These are phyloP conservation scores for Claviceps monticola DNA, from an alignment of 2,329 filamentous ascomycete species.

Conservation along the genomic window DNA sequence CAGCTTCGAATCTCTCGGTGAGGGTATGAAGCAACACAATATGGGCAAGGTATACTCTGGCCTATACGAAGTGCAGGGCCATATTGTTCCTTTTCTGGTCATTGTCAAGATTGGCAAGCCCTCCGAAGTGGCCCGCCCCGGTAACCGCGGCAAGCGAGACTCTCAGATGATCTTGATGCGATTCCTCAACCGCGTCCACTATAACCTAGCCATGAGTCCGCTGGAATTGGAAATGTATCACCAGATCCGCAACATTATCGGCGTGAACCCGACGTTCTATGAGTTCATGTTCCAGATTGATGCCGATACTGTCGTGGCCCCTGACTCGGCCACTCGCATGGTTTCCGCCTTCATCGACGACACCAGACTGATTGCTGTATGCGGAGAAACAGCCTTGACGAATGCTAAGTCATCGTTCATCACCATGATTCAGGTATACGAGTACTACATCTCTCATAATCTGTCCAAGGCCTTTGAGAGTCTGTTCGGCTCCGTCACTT, in stretches of 20 bases:
- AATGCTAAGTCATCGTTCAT: constrained; percentile 89
- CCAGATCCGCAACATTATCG: constrained; percentile 96
- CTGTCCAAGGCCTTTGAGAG: constrained; percentile 93
- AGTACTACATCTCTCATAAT: constrained; percentile 99
- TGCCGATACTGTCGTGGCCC: constrained; percentile 86
- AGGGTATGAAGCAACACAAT: constrained; percentile 95
- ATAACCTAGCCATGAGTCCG: constrained; percentile 91
- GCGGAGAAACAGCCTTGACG: constrained; percentile 84
- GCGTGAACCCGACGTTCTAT: constrained; percentile 96
- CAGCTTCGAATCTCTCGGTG: constrained; percentile 91
- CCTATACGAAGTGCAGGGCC: constrained; percentile 91
- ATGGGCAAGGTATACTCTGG: constrained; percentile 99
- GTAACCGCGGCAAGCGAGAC: constrained; percentile 98
- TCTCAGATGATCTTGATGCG: constrained; percentile 98
- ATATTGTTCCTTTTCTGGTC: constrained; percentile 95
- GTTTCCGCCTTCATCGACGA: constrained; percentile 84
- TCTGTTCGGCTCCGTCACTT: constrained; percentile 93
- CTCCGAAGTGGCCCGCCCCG: constrained; percentile 84
- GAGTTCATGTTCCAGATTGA: constrained; percentile 95
- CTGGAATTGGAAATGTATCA: constrained; percentile 97
- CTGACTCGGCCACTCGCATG: constrained; percentile 83
- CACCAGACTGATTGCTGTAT: constrained; percentile 83
- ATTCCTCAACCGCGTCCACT: constrained; percentile 97
- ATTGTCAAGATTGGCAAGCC: constrained; percentile 97
- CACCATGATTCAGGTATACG: constrained; percentile 99